Evolutionary conservation across 495 filamentous ascomycete species (phyloP).

Genomic region (Eremomyces bilateralis): DNA sequence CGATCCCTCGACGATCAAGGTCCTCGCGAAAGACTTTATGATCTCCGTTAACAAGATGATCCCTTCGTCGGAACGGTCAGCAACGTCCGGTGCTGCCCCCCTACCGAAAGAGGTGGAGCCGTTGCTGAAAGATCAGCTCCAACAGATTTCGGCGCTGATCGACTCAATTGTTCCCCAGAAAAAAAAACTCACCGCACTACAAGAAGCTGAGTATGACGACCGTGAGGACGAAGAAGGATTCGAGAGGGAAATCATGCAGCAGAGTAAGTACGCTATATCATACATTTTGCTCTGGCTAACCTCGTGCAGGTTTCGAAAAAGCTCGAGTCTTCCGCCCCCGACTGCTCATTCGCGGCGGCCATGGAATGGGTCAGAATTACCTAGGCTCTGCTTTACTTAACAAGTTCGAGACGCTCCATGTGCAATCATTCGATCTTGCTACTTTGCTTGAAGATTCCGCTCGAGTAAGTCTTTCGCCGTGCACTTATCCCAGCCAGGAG

Average conservation of each 20-base stretch:
- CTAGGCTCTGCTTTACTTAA: slow-evolving; percentile 69
- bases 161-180: slow-evolving; percentile 60
- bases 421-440: slow-evolving; percentile 84
- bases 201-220: slow-evolving; percentile 89
- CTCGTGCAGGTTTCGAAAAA: slow-evolving; percentile 47
- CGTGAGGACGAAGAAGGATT: slow-evolving; percentile 58
- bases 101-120: slow-evolving; percentile 63
- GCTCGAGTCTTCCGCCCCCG: slow-evolving; percentile 77
- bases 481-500: slow-evolving; percentile 1
- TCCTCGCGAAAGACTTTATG: slow-evolving; percentile 89
- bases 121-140: slow-evolving; percentile 49
- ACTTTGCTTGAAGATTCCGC: slow-evolving; percentile 55
- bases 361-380: slow-evolving; percentile 90
- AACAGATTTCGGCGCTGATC: slow-evolving; percentile 39
- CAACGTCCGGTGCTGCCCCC: slow-evolving; percentile 57
- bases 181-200: slow-evolving; percentile 67
- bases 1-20: slow-evolving; percentile 58
- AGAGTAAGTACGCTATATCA: slow-evolving; percentile 20
- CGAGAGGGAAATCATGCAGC: slow-evolving; percentile 60
- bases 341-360: slow-evolving; percentile 50
- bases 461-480: not conserved
- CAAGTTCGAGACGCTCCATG: slow-evolving; percentile 78
- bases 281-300: slow-evolving; percentile 1
- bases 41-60: slow-evolving; percentile 86
- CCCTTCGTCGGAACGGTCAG: slow-evolving; percentile 77